phyloP scores from a whole-genome alignment of 495 filamentous ascomycete species.

The Friedmanniomyces simplex region DNA sequence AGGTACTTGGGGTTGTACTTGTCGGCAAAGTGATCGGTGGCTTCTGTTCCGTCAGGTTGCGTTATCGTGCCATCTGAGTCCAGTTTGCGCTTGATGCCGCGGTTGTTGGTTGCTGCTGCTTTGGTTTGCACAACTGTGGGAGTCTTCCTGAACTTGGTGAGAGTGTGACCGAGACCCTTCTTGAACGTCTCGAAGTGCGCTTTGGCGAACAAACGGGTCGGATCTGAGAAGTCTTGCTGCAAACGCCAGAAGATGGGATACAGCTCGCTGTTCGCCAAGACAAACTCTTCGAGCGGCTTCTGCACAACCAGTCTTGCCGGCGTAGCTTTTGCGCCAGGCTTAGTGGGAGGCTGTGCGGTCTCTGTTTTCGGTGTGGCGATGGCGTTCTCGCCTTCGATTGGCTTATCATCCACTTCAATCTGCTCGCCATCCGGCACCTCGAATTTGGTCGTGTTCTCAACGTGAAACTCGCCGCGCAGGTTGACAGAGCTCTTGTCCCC shows the following conservation, averaged over 20 bases:
- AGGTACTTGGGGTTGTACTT: slow-evolving; percentile 95
- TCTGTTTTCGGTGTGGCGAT: slow-evolving; percentile 6
- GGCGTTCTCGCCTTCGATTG: slow-evolving; percentile 10
- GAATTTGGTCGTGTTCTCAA: slow-evolving; percentile 85
- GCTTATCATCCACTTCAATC: slow-evolving; percentile 39
- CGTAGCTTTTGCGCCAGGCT: slow-evolving; percentile 15
- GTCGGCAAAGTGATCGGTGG: slow-evolving; percentile 52
- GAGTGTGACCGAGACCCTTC: slow-evolving; percentile 60
- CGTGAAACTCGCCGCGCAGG: slow-evolving; percentile 87
- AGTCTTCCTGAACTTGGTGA: slow-evolving; percentile 67
- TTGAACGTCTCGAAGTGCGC: slow-evolving; percentile 68
- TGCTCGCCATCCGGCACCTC: slow-evolving; percentile 50
- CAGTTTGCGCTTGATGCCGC: slow-evolving; percentile 64
- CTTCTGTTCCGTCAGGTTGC: slow-evolving; percentile 25
- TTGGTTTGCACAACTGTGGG: slow-evolving; percentile 56
- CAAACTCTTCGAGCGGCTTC: slow-evolving; percentile 29
- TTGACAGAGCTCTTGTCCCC: slow-evolving; percentile 97
- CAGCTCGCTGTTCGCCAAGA: slow-evolving; percentile 56
- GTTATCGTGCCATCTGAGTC: slow-evolving; percentile 57
- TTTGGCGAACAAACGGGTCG: slow-evolving; percentile 64
- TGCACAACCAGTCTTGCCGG: slow-evolving; percentile 2
- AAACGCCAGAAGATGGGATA: slow-evolving; percentile 94
- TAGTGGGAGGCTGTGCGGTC: slow-evolving; percentile 24
- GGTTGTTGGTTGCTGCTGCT: slow-evolving; percentile 48
- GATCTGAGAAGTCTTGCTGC: slow-evolving; percentile 84